Evolutionary conservation across 2,329 filamentous ascomycete species (phyloP).

Genomic region (Sporothrix pseudoabietina): DNA sequence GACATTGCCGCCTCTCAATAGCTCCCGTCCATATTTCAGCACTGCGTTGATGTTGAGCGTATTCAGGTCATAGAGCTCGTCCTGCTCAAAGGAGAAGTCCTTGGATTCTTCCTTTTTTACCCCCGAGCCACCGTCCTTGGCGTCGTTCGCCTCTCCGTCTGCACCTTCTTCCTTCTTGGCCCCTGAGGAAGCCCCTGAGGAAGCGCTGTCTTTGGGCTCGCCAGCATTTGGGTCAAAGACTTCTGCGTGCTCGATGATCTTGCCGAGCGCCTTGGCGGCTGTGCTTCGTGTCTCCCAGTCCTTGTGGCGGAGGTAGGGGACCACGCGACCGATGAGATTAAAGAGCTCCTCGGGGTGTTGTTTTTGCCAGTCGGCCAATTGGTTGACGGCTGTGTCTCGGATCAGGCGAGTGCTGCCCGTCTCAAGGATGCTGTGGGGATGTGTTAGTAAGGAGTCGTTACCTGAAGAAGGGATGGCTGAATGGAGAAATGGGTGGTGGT

Average conservation of each 20-base stretch:
- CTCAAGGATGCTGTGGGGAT: constrained; percentile 74
- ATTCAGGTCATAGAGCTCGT: constrained; percentile 70
- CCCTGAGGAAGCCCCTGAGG: not conserved
- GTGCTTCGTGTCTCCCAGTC: constrained; percentile 97
- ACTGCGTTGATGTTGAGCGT: constrained; percentile 77
- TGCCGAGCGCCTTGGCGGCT: constrained; percentile 89
- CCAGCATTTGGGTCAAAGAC: constrained; percentile 84
- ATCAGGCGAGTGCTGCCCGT: constrained; percentile 96
- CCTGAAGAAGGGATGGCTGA: not conserved
- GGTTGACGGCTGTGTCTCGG: constrained; percentile 93
- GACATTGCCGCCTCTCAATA: constrained; percentile 82
- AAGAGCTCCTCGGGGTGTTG: constrained; percentile 97
- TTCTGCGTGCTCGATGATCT: constrained; percentile 87
- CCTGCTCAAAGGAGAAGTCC: constrained; percentile 50
- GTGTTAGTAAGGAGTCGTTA: not conserved
- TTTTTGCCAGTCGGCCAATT: constrained; percentile 96
- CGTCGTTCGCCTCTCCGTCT: constrained; percentile 62
- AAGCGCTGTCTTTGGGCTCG: constrained; percentile 56
- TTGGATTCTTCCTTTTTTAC: constrained; percentile 66
- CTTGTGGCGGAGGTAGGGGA: constrained; percentile 93
- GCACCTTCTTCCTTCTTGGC: constrained; percentile 49
- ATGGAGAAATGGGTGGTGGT: not conserved
- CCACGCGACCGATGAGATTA: constrained; percentile 86
- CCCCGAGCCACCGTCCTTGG: constrained; percentile 46
- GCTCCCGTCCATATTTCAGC: constrained; percentile 77